phyloP scores from a whole-genome alignment of 164 flowering plant species.

The Nymphaea colorata region DNA sequence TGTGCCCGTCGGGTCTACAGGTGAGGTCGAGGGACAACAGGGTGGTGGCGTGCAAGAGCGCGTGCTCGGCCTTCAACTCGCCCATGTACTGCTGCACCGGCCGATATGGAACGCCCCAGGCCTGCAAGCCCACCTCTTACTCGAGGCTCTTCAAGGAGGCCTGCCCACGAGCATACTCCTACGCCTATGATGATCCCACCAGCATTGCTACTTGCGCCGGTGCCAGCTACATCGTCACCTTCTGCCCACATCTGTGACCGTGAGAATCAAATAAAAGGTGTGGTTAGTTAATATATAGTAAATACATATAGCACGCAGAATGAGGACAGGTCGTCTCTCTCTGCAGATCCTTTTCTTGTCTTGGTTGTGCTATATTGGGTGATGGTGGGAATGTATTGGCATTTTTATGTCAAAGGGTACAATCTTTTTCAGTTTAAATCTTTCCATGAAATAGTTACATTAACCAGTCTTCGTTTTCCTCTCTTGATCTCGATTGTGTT shows the following conservation, averaged over 20 bases:
- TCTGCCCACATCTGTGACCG: conserved; percentile 54
- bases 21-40: conserved; percentile 40
- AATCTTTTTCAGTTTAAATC: too few species aligned
- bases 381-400: too few species aligned
- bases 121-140: conserved; percentile 88
- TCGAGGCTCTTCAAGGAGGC: conserved; percentile 82
- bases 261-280: not conserved
- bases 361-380: too few species aligned
- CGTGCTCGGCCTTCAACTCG: conserved; percentile 78
- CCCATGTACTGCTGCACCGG: conserved; percentile 92
- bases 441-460: too few species aligned
- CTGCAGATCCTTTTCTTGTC: too few species aligned
- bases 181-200: conserved; percentile 93
- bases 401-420: too few species aligned
- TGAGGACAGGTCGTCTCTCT: too few species aligned
- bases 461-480: too few species aligned
- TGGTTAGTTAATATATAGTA: too few species aligned
- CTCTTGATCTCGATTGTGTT: too few species aligned
- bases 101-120: conserved; percentile 56
- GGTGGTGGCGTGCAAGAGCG: conserved; percentile 87
- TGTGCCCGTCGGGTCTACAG: conserved; percentile 84
- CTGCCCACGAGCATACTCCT: conserved; percentile 87
- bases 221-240: conserved; percentile 67
- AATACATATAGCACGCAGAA: too few species aligned
- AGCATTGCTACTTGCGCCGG: conserved; percentile 84